Percentiles rank a stretch among this genome's conserved stretches.
These are phyloP conservation scores for Rhodotorula glutinis DNA, from an alignment of 1,284 basidiomycete species.

Conservation along the genomic window DNA sequence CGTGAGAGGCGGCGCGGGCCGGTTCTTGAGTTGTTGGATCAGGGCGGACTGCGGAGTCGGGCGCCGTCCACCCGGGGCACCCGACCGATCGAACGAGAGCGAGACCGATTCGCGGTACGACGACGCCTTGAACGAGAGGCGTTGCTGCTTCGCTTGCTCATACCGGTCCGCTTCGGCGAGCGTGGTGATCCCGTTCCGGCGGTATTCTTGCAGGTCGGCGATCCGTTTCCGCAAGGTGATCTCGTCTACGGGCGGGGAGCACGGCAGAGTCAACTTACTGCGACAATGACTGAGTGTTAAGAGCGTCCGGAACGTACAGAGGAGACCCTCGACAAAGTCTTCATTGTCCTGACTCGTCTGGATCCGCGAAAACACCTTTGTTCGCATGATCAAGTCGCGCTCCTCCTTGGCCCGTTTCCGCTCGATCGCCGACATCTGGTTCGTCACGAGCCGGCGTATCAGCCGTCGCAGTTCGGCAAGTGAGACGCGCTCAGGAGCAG, in stretches of 20 bases:
- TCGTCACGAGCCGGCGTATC: background rate
- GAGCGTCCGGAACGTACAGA: slow-evolving; percentile 62
- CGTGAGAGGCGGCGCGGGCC: slow-evolving; percentile 33
- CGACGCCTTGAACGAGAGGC: slow-evolving; percentile 51
- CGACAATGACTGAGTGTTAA: too few species aligned
- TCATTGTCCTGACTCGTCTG: slow-evolving; percentile 93
- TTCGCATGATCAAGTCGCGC: slow-evolving; percentile 79
- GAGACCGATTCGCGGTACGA: slow-evolving; percentile 31
- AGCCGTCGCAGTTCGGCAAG: too few species aligned
- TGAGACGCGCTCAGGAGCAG: background rate
- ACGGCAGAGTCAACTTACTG: background rate
- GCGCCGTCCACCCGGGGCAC: slow-evolving; percentile 1
- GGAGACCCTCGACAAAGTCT: slow-evolving; percentile 77
- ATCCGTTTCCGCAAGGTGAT: slow-evolving; percentile 78
- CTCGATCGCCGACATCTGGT: slow-evolving; percentile 80
- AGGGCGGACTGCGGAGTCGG: slow-evolving; percentile 5
- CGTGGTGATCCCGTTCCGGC: slow-evolving; percentile 74
- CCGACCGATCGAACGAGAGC: slow-evolving; percentile 12
- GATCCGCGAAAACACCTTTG: slow-evolving; percentile 86
- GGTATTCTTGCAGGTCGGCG: slow-evolving; percentile 81
- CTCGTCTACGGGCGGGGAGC: slow-evolving; percentile 60
- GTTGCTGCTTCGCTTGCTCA: slow-evolving; percentile 66
- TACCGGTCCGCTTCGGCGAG: slow-evolving; percentile 84
- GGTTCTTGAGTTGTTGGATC: slow-evolving; percentile 53
- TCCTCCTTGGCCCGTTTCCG: slow-evolving; percentile 89